Conservation (phyloP, 257 asterid genomes). For the Solanum appendiculatum region DNA sequence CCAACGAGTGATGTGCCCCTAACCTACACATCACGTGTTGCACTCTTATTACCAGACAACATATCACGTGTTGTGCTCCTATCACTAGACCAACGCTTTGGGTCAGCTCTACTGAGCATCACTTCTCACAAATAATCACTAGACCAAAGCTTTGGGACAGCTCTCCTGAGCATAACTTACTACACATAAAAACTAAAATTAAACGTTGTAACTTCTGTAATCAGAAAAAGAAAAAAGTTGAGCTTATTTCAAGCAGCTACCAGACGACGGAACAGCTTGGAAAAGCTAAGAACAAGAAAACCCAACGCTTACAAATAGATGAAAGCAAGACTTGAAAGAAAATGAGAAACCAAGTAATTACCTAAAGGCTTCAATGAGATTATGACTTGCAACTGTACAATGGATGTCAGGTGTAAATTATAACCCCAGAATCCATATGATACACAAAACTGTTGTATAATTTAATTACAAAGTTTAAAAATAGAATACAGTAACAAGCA, state of each 20-base stretch:
- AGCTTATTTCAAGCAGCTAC: background rate
- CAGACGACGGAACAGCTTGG: background rate
- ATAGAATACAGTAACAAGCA: background rate
- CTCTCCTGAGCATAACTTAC: background rate
- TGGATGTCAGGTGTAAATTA: background rate
- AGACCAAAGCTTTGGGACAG: background rate
- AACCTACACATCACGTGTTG: background rate
- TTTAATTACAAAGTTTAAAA: conserved; percentile 10
- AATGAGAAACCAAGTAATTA: background rate
- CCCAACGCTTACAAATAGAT: background rate
- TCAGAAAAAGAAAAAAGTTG: background rate
- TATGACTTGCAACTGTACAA: conserved; percentile 2
- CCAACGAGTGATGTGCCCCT: background rate
- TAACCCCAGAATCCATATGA: background rate
- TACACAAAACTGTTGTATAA: conserved; percentile 4
- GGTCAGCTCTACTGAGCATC: background rate
- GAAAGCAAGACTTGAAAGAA: background rate
- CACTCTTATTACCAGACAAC: background rate
- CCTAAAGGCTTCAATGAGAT: background rate
- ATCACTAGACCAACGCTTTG: background rate
- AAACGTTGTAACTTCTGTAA: background rate
- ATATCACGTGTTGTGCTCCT: background rate
- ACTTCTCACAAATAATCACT: background rate
- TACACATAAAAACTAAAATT: background rate
- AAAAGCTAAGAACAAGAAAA: background rate